Percentiles rank a stretch among this genome's conserved stretches.
phyloP scores from a whole-genome alignment of 2,329 filamentous ascomycete genomes.

The Furcasterigmium sp. region DNA sequence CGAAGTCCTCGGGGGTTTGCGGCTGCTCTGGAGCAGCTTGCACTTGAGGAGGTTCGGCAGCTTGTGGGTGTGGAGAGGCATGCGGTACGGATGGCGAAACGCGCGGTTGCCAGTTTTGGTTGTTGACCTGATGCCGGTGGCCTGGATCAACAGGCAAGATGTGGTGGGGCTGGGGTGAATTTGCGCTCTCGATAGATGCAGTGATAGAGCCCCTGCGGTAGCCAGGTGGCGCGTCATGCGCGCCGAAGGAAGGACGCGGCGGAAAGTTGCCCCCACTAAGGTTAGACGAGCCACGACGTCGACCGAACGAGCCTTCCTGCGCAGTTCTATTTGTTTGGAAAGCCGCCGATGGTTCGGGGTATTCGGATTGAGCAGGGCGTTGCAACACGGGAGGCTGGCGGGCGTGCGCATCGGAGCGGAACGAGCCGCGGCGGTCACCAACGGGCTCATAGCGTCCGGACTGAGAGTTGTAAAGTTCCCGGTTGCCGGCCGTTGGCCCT shows the following conservation, averaged over 20 bases:
- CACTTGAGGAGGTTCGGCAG: conserved; percentile 22
- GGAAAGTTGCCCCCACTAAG: conserved; percentile 72
- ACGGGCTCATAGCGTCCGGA: conserved; percentile 91
- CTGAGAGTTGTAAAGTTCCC: conserved; percentile 91
- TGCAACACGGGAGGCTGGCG: conserved; percentile 78
- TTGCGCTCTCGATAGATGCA: conserved; percentile 43
- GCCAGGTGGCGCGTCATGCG: conserved; percentile 12
- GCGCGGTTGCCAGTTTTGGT: conserved; percentile 18
- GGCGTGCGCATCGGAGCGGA: conserved; percentile 60
- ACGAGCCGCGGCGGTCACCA: conserved; percentile 66
- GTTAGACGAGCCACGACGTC: conserved; percentile 83
- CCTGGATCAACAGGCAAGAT: conserved; percentile 18
- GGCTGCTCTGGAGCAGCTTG: conserved; percentile 19
- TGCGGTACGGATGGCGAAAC: conserved; percentile 38
- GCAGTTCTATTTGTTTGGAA: conserved; percentile 74
- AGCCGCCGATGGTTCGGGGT: conserved; percentile 76
- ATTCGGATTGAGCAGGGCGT: conserved; percentile 58
- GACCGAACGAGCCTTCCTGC: conserved; percentile 63
- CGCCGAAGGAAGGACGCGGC: not conserved
- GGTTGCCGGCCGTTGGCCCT: conserved; percentile 52
- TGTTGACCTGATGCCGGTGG: conserved; percentile 15
- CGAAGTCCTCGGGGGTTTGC: conserved; percentile 43
- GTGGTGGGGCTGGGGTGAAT: conserved; percentile 40
- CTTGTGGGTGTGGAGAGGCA: conserved; percentile 30
- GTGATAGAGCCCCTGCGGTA: conserved; percentile 43